These are phyloP conservation scores for Fusarium falciforme DNA, from an alignment of 2,329 filamentous ascomycete species.

Conservation along the genomic window DNA sequence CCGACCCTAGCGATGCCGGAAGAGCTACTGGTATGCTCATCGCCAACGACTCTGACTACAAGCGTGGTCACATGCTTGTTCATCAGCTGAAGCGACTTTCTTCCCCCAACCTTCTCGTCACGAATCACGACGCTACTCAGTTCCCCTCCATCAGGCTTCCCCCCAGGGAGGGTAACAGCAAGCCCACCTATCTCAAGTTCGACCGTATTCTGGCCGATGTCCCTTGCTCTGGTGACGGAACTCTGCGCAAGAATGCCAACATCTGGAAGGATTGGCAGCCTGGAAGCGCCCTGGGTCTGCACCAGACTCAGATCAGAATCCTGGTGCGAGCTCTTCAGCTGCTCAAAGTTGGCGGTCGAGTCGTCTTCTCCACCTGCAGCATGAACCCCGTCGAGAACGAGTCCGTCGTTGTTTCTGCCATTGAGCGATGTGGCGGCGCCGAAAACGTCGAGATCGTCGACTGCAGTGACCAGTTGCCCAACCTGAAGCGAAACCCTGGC, in stretches of 20 bases:
- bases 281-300: conserved; percentile 86
- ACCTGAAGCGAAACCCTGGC: conserved; percentile 80
- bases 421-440: conserved; percentile 87
- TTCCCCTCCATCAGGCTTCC: conserved; percentile 93
- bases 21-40: conserved; percentile 91
- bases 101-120: conserved; percentile 95
- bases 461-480: conserved; percentile 80
- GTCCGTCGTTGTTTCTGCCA: conserved; percentile 87
- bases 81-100: conserved; percentile 98
- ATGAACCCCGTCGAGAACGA: conserved; percentile 99
- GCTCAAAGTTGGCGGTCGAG: conserved; percentile 92
- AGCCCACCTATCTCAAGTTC: conserved; percentile 87
- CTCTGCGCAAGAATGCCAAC: conserved; percentile 89
- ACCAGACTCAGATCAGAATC: conserved; percentile 89
- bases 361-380: conserved; percentile 98
- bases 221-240: conserved; percentile 96
- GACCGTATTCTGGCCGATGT: conserved; percentile 97
- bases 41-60: conserved; percentile 97
- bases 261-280: conserved; percentile 97
- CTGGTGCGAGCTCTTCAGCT: conserved; percentile 93
- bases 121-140: conserved; percentile 96
- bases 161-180: conserved; percentile 56
- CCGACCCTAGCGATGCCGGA: conserved; percentile 79
- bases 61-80: conserved; percentile 95
- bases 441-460: conserved; percentile 87